phyloP scores from a whole-genome alignment of 345 rosid species.

The Eutrema yunnanense region DNA sequence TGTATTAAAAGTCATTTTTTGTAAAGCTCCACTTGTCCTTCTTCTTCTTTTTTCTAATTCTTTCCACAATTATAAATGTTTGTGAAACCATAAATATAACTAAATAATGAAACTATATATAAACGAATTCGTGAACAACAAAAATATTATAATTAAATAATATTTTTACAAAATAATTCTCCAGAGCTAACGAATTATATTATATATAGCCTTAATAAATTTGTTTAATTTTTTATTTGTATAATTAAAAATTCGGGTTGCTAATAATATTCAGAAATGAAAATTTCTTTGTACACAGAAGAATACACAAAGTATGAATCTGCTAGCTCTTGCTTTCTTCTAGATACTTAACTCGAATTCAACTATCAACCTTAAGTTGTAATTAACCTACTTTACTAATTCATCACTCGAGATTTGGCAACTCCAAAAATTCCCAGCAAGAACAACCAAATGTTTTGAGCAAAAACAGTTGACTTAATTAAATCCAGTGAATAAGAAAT shows the following conservation, averaged over 20 bases:
- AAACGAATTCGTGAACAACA: not conserved
- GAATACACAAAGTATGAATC: not conserved
- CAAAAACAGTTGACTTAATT: not conserved
- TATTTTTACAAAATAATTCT: not conserved
- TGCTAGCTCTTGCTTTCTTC: not conserved
- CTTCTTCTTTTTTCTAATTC: not conserved
- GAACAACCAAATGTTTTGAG: not conserved
- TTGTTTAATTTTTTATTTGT: not conserved
- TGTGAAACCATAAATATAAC: not conserved
- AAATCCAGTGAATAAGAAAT: not conserved
- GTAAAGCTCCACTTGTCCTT: constrained; percentile 12
- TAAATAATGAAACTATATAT: not conserved
- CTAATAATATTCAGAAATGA: not conserved
- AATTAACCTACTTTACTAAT: not conserved
- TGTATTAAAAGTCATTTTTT: constrained; percentile 14
- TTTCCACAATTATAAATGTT: not conserved
- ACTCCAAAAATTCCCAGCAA: not conserved
- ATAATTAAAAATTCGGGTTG: not conserved
- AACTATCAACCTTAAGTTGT: not conserved
- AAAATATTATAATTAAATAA: not conserved
- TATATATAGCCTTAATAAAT: not conserved
- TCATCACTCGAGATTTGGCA: not conserved
- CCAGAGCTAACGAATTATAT: not conserved
- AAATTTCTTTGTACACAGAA: not conserved
- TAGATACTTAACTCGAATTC: not conserved